phyloP scores from a whole-genome alignment of 1,139 yeast species.

The Debaryomyces robertsiae region DNA sequence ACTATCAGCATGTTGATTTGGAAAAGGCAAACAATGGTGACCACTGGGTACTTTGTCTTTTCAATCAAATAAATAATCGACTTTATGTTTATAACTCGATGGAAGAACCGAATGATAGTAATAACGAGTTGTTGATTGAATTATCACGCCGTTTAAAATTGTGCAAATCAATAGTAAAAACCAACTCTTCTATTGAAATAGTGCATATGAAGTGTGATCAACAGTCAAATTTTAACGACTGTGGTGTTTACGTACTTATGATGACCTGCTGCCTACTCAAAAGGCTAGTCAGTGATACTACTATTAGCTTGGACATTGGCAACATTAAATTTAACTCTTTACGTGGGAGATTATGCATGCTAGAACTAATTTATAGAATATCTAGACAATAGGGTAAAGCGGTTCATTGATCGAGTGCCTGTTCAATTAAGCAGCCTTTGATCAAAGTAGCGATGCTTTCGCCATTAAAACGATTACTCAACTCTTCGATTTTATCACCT shows the following conservation, averaged over 20 bases:
- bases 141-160: conserved; percentile 27
- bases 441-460: conserved; percentile 33
- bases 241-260: conserved; percentile 49
- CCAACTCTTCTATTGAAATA: conserved; percentile 24
- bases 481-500: conserved; percentile 22
- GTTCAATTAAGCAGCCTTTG: conserved; percentile 30
- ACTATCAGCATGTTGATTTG: conserved; percentile 26
- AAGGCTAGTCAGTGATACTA: conserved; percentile 22
- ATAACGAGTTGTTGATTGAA: conserved; percentile 23
- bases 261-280: conserved; percentile 38
- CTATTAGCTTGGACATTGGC: conserved; percentile 29
- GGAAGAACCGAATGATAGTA: conserved; percentile 25
- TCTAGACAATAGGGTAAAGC: background rate
- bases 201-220: conserved; percentile 40
- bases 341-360: conserved; percentile 30
- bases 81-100: conserved; percentile 46
- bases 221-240: conserved; percentile 49
- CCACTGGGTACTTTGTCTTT: conserved; percentile 47
- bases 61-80: conserved; percentile 32
- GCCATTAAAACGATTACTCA: conserved; percentile 25
- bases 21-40: conserved; percentile 43
- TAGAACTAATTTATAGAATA: conserved; percentile 19
- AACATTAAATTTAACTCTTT: conserved; percentile 33
- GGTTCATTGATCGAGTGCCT: conserved; percentile 20
- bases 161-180: conserved; percentile 24